A percentile compares a stretch with the other conserved stretches of the same genome.
These are phyloP conservation scores for Dryadomyces sulphureus DNA, from an alignment of 2,329 filamentous ascomycete genomes.

Conservation along the genomic window DNA sequence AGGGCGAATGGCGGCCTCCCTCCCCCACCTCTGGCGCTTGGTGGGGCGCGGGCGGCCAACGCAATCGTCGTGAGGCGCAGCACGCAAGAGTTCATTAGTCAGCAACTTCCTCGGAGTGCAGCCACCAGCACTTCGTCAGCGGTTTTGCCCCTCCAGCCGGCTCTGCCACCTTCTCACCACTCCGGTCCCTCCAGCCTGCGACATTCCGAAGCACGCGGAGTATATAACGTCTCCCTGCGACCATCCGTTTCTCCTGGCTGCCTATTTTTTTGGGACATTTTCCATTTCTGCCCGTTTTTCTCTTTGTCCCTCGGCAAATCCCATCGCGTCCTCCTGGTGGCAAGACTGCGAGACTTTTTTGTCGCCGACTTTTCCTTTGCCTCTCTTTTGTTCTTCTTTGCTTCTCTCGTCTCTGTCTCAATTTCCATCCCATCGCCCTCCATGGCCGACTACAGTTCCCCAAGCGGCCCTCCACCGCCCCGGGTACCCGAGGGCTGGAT, in stretches of 20 bases:
- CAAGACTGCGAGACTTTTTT: no score
- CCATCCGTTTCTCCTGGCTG: neutral
- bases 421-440: neutral
- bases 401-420: neutral
- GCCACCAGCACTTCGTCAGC: neutral
- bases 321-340: no score
- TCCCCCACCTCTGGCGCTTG: neutral
- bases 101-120: no score
- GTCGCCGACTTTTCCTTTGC: neutral
- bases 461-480: conserved; percentile 39
- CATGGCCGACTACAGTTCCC: conserved; percentile 39
- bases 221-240: neutral
- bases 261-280: neutral
- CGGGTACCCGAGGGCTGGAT: conserved; percentile 68
- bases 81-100: no score
- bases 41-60: neutral
- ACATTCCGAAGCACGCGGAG: neutral
- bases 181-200: no score
- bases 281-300: neutral
- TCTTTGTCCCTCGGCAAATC: neutral
- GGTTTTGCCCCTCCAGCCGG: neutral
- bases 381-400: neutral
- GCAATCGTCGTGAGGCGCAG: neutral
- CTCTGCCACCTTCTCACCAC: neutral
- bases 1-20: neutral